Evolutionary conservation across 1,284 basidiomycete genomes (phyloP), one percentile per base, ranked within the genome.

Genomic region (Volvariella surrecta): DNA sequence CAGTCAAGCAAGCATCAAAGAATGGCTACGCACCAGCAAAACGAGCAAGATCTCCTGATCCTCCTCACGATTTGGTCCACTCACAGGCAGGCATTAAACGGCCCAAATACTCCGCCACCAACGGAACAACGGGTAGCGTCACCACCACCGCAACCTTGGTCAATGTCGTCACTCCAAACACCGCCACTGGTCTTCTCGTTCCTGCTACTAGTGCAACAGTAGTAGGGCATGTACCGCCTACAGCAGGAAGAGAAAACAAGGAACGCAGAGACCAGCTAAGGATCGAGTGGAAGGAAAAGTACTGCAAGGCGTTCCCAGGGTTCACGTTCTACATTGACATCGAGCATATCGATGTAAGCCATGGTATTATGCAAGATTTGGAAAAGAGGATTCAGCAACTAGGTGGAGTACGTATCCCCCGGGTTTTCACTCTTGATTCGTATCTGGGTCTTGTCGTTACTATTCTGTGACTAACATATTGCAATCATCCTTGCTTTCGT

Each of bases 261-360:
- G 62, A 61, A 34, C 56, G 58, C 20, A 57, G 56, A 37, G 78
- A 83, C 52, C 65, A 70, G 48, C 74, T 76, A 52, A 74, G 79
- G 48, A 70, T 73, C 15, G 83, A 89, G 52, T 97, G 92, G 69
- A 78, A 77, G 52, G 61, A 75, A 35, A 96, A 92, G 67, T 97
- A 93, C 63, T 76, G 74, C 44, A 77, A 79, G 45, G 87, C 84
- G 13, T 95, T 97, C 62, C 89, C 90, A 1, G 69, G 62, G 19
- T 91, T 85, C 68, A 76, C 72, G 15, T 95, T 97, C 65, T 87
- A 93, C 62, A 86, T 97, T 58, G 89, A 93, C 55, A 61, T 73
- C 31, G 74, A 86, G 49, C 74, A 75, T 51, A 64, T 73, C 43
- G 74, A 73, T 39, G 59, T 69, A 17, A 71, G 75, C 15, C 58